A percentile compares a stretch with the other conserved stretches of the same genome.
These are phyloP conservation scores for Diospyros lotus DNA, from an alignment of 148 eudicot species.

Conservation along the genomic window DNA sequence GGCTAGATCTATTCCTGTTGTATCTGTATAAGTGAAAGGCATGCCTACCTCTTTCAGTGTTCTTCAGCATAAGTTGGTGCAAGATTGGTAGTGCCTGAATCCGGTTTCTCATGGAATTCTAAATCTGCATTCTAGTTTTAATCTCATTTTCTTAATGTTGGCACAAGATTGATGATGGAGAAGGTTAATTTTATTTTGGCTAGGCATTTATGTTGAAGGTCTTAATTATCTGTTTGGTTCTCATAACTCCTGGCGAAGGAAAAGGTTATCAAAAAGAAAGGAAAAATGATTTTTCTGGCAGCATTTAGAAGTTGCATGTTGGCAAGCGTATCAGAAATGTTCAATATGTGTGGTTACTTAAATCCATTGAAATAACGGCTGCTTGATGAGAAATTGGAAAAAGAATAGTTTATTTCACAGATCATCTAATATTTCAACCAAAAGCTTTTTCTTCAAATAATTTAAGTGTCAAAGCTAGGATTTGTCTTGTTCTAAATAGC, in stretches of 20 bases:
- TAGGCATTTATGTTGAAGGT: background rate
- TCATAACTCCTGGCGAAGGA: no score
- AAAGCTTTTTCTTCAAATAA: background rate
- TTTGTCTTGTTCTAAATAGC: background rate
- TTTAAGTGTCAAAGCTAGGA: background rate
- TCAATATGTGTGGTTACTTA: no score
- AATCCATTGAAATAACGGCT: no score
- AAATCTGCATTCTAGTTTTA: background rate
- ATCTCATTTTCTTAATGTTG: background rate
- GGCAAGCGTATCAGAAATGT: no score
- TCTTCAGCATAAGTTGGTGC: background rate
- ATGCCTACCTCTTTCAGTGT: background rate
- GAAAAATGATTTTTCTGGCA: background rate
- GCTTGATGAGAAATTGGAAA: no score
- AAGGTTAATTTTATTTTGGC: background rate
- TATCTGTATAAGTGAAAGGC: no score
- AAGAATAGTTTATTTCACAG: no score
- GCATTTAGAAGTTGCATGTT: no score
- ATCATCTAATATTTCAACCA: no score
- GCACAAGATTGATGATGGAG: background rate
- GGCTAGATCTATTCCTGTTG: no score
- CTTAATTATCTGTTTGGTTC: background rate
- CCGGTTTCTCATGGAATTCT: background rate
- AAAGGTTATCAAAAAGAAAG: background rate
- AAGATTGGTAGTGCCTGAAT: background rate